These are phyloP conservation scores for Diophrys appendiculata DNA, from an alignment of 73 alveolate genomes.

Conservation along the genomic window DNA sequence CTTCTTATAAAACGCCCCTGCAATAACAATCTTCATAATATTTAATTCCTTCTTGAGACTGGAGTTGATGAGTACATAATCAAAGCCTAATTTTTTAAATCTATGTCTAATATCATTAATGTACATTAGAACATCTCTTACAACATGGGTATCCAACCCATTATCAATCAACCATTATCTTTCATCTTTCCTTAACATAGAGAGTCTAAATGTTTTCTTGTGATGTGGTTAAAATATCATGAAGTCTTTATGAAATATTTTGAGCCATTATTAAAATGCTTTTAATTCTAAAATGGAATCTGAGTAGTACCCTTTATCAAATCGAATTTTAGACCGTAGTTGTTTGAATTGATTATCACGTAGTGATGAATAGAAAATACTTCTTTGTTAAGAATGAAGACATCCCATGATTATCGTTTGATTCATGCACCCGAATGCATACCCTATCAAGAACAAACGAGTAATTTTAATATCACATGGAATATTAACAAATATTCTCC, in stretches of 20 bases:
- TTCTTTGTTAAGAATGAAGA: slow-evolving; percentile 66
- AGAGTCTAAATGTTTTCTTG: slow-evolving; percentile 76
- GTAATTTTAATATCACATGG: slow-evolving; percentile 88
- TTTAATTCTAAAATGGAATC: slow-evolving; percentile 71
- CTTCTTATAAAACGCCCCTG: slow-evolving; percentile 58
- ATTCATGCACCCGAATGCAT: slow-evolving; percentile 78
- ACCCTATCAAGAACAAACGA: slow-evolving; percentile 80
- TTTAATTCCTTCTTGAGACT: slow-evolving; percentile 37
- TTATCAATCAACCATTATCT: slow-evolving; percentile 52
- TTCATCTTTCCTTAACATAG: slow-evolving; percentile 50
- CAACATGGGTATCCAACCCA: slow-evolving; percentile 23
- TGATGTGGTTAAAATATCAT: slow-evolving; percentile 70
- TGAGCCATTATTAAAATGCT: slow-evolving; percentile 84
- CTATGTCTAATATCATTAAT: slow-evolving; percentile 51
- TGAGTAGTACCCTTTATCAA: neutral
- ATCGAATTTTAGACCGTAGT: too few species aligned
- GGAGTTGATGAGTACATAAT: slow-evolving; percentile 27
- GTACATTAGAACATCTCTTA: slow-evolving; percentile 45
- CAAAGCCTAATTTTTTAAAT: slow-evolving; percentile 26
- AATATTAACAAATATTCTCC: slow-evolving; percentile 85
- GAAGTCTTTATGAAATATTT: slow-evolving; percentile 63
- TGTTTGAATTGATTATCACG: too few species aligned
- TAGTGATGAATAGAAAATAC: too few species aligned
- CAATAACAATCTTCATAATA: slow-evolving; percentile 33
- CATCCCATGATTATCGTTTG: slow-evolving; percentile 83